phyloP scores from a whole-genome alignment of 75 land plant species.

The Cryptomeria japonica region DNA sequence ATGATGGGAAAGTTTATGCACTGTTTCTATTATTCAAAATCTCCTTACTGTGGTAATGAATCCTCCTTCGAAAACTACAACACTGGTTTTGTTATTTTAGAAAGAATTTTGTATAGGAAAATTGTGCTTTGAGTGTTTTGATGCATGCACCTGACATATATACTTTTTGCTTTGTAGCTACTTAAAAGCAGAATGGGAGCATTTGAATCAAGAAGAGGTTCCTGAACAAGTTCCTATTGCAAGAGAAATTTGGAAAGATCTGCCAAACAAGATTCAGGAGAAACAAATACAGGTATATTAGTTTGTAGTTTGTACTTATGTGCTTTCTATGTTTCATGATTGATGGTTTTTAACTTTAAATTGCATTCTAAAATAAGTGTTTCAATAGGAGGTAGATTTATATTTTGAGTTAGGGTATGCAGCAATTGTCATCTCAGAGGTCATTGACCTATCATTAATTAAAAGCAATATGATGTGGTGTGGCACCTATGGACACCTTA shows the following conservation, averaged over 20 bases:
- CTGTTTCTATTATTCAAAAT: neutral
- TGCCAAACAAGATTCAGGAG: conserved; percentile 41
- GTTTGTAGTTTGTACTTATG: neutral
- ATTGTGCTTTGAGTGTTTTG: neutral
- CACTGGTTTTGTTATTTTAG: neutral
- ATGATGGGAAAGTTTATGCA: neutral
- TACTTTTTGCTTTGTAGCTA: conserved; percentile 30
- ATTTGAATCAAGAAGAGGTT: conserved; percentile 24
- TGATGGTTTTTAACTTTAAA: neutral
- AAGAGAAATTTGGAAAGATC: conserved; percentile 42
- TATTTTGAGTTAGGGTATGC: neutral
- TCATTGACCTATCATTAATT: neutral
- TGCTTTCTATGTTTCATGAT: neutral
- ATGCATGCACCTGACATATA: neutral
- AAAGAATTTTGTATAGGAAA: neutral
- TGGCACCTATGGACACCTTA: no score
- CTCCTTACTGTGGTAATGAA: neutral
- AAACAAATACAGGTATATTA: conserved; percentile 40
- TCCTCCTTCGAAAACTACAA: neutral
- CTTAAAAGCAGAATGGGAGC: conserved; percentile 54
- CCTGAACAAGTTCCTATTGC: conserved; percentile 38
- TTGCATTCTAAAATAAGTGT: neutral
- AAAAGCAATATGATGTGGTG: neutral
- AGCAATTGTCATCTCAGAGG: neutral
- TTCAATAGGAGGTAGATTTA: neutral